Evolutionary conservation across 2,329 filamentous ascomycete genomes (phyloP).

Genomic region (Tolypocladium amazonense): DNA sequence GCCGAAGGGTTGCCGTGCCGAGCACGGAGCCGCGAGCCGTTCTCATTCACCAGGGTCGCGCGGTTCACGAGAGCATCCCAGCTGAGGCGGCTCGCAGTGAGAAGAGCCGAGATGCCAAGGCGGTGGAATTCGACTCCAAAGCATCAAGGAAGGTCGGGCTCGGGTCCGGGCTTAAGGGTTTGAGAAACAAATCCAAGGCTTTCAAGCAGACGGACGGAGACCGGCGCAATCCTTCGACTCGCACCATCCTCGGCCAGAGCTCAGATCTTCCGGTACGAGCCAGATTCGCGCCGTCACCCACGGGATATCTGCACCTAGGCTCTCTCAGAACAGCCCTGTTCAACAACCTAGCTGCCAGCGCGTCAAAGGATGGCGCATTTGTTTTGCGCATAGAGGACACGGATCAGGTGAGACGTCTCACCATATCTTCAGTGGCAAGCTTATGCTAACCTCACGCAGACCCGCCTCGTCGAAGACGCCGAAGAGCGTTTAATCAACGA

Average conservation of each 20-base stretch:
- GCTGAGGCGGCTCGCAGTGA: background rate
- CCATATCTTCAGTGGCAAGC: background rate
- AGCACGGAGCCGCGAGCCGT: background rate
- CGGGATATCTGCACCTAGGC: conserved; percentile 85
- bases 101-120: background rate
- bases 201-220: conserved; percentile 10
- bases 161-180: conserved; percentile 6
- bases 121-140: background rate
- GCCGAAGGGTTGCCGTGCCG: background rate
- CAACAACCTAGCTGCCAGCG: conserved; percentile 83
- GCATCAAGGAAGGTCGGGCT: background rate
- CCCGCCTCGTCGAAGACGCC: conserved; percentile 69
- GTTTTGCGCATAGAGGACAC: conserved; percentile 90
- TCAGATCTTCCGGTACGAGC: conserved; percentile 45
- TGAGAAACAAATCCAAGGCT: conserved; percentile 9
- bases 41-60: background rate
- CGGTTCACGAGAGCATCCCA: background rate
- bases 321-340: conserved; percentile 89
- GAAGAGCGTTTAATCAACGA: conserved; percentile 70
- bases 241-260: conserved; percentile 27
- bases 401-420: conserved; percentile 56
- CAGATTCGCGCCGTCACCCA: conserved; percentile 91
- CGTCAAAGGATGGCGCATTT: conserved; percentile 75
- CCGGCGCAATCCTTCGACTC: conserved; percentile 4
- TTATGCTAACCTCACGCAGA: conserved; percentile 34